Evolutionary conservation across 1,139 yeast genomes (phyloP).

Genomic region (Candida sanyaensis): DNA sequence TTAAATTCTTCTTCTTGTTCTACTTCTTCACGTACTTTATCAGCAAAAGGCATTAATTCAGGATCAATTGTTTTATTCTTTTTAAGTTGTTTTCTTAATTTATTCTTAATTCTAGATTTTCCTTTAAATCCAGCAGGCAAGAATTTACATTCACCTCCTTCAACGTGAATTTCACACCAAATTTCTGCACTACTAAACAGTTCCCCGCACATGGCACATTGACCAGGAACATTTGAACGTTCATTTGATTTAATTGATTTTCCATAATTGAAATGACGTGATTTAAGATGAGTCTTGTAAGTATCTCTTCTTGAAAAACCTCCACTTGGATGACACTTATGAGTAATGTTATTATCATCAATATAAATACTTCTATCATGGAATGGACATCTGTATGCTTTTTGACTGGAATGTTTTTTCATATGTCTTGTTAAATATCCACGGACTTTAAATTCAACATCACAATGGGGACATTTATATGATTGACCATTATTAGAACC

Average conservation of each 20-base stretch:
- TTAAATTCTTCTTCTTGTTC: constrained; percentile 7
- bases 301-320: constrained; percentile 96
- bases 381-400: constrained; percentile 92
- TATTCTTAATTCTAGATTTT: constrained; percentile 48
- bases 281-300: constrained; percentile 89
- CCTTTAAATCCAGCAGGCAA: constrained; percentile 61
- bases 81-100: constrained; percentile 39
- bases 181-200: constrained; percentile 72
- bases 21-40: constrained; percentile 15
- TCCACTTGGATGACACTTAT: constrained; percentile 86
- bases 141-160: constrained; percentile 74
- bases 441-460: constrained; percentile 76
- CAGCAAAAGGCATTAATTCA: constrained; percentile 16
- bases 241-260: constrained; percentile 78
- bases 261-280: constrained; percentile 89
- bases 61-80: constrained; percentile 17
- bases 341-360: constrained; percentile 48
- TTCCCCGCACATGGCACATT: constrained; percentile 81
- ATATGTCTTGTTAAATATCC: constrained; percentile 92
- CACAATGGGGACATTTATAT: constrained; percentile 59
- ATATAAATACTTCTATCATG: constrained; percentile 49
- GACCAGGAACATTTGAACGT: constrained; percentile 68
- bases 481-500: constrained; percentile 22
- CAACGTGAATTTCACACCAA: constrained; percentile 92
- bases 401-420: constrained; percentile 82